Conservation (phyloP, 805 yeast genomes). For the Cyberlindnera lachancei region DNA sequence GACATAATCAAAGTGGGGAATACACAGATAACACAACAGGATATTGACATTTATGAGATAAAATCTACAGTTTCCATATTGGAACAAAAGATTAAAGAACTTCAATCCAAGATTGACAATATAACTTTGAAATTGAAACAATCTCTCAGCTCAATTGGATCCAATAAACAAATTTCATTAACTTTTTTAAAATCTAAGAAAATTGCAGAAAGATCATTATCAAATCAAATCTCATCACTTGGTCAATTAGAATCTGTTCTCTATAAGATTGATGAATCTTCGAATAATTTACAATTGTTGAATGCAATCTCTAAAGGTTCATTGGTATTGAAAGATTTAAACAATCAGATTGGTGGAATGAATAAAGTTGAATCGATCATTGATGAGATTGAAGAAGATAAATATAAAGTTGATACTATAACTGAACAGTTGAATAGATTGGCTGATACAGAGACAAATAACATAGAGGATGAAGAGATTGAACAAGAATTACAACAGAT, state of each 20-base stretch:
- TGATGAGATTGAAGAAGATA: conserved; percentile 32
- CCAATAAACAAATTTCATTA: conserved; percentile 23
- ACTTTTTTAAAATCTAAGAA: conserved; percentile 28
- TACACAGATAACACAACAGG: conserved; percentile 26
- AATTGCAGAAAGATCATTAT: conserved; percentile 28
- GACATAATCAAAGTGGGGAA: conserved; percentile 16
- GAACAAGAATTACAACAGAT: conserved; percentile 34
- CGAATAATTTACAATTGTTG: conserved; percentile 31
- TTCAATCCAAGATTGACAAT: conserved; percentile 15
- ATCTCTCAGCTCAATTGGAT: conserved; percentile 17
- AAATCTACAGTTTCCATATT: conserved; percentile 20
- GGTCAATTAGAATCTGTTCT: conserved; percentile 32
- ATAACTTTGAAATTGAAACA: conserved; percentile 12
- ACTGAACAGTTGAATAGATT: conserved; percentile 24
- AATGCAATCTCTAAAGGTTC: conserved; percentile 31
- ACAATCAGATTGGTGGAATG: conserved; percentile 34
- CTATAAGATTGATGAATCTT: conserved; percentile 35
- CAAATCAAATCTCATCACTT: conserved; percentile 24
- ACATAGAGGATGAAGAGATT: conserved; percentile 21
- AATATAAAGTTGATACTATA: conserved; percentile 31
- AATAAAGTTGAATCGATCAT: conserved; percentile 35
- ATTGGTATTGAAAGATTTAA: conserved; percentile 29
- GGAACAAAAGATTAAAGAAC: conserved; percentile 19
- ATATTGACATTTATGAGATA: conserved; percentile 26
- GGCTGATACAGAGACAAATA: no score